Conservation (phyloP, 306 rosid genomes). For the Prunus campanulata region DNA sequence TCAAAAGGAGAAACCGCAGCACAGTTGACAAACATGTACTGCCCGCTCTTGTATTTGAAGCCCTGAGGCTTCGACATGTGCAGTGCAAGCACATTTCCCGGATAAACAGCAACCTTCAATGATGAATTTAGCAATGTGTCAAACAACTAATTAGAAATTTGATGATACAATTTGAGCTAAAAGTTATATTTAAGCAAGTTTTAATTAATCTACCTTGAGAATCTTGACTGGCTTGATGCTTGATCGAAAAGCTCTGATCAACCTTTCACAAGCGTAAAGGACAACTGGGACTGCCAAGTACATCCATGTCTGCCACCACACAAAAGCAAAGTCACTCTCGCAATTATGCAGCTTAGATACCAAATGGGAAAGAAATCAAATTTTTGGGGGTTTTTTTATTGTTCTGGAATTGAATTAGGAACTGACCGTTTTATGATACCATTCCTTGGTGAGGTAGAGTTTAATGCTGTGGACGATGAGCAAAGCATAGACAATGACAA, state of each 20-base stretch:
- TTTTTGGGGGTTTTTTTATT: not conserved
- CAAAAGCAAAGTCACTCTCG: not conserved
- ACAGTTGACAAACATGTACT: slow-evolving; percentile 63
- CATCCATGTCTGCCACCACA: slow-evolving; percentile 50
- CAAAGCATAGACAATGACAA: slow-evolving; percentile 50
- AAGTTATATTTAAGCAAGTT: not conserved
- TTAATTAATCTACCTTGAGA: slow-evolving; percentile 33
- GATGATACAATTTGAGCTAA: not conserved
- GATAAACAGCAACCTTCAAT: slow-evolving; percentile 52
- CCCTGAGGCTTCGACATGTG: slow-evolving; percentile 59
- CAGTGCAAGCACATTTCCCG: slow-evolving; percentile 56
- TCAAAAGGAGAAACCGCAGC: slow-evolving; percentile 54
- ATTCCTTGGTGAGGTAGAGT: slow-evolving; percentile 50
- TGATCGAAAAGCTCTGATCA: slow-evolving; percentile 51
- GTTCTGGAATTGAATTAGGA: not conserved
- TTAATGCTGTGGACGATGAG: slow-evolving; percentile 48
- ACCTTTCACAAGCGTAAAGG: slow-evolving; percentile 46
- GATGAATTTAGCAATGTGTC: not conserved
- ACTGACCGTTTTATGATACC: slow-evolving; percentile 45
- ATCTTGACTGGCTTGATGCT: slow-evolving; percentile 56
- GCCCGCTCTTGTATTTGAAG: slow-evolving; percentile 57
- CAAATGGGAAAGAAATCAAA: too few species aligned
- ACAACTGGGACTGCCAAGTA: slow-evolving; percentile 51
- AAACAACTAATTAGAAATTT: not conserved
- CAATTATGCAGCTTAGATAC: not conserved